Evolutionary conservation across 2,329 filamentous ascomycete genomes (phyloP), one percentile per base, ranked within the genome.

Genomic region (Ophiostoma ips): DNA sequence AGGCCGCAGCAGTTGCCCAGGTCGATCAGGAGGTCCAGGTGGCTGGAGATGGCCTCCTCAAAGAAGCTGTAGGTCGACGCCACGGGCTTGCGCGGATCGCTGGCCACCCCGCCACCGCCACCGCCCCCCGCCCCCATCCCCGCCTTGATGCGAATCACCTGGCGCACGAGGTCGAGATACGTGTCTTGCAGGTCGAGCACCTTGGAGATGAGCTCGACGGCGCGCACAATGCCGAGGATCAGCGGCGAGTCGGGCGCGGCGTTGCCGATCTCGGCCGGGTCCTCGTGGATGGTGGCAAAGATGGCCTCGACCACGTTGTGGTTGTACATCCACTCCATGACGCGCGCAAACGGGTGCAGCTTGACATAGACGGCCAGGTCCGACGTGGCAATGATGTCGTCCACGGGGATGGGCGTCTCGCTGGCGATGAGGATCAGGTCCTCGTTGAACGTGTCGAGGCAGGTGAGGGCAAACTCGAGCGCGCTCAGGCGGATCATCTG

Each of bases 271-370:
- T 85, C 81, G 8, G 75, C 71, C 15, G 83, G 68, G 57, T 90
- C 79, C 62, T 94, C 83, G 57, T 90, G 84, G 30, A 92, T 78
- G 11, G 84, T 78, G 51, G 78, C 74, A 64, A 95, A 90, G 2
- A 98, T 68, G 13, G 83, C 78, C 56, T 77, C 77, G 59, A 94
- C 79, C 19, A 95, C 86, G 56, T 84, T 87, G 60, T 94, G 87
- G 61, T 94, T 95, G 65, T 94, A 95, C 66, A 98, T 78, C 88
- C 92, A 96, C 62, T 98, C 92, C 85, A 96, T 95, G 15, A 94
- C 83, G 52, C 94, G 80, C 3, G 86, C 81, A 60, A 96, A 98
- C 0, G 94, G 90, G 66, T 98, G 94, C 49, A 95, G 75, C 21
- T 81, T 79, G 52, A 92, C 80, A 62, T 98, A 99, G 6, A 77